A percentile compares a stretch with the other conserved stretches of the same genome.
phyloP scores from a whole-genome alignment of 2,329 filamentous ascomycete genomes.

The Colletotrichum godetiae region DNA sequence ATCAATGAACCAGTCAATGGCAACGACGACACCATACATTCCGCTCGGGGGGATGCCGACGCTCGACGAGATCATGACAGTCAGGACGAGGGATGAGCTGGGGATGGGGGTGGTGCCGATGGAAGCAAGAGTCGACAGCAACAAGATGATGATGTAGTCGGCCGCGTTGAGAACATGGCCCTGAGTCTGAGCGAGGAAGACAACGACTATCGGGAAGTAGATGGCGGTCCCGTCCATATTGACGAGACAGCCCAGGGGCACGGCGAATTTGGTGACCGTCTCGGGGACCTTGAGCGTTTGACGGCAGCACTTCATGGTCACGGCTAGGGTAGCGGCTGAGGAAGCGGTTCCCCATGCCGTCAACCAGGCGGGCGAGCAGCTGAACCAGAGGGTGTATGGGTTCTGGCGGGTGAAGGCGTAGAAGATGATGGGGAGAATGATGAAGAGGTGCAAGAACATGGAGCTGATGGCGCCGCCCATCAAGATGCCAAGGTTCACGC shows the following conservation, averaged over 20 bases:
- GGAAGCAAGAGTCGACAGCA: slow-evolving; percentile 62
- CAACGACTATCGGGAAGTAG: slow-evolving; percentile 64
- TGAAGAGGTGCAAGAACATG: slow-evolving; percentile 59
- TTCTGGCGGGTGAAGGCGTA: slow-evolving; percentile 55
- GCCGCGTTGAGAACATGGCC: slow-evolving; percentile 53
- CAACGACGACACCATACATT: slow-evolving; percentile 64
- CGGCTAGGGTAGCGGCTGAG: slow-evolving; percentile 62
- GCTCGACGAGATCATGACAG: slow-evolving; percentile 61
- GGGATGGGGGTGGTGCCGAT: slow-evolving; percentile 67
- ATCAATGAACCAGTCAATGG: slow-evolving; percentile 68
- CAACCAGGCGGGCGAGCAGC: slow-evolving; percentile 62
- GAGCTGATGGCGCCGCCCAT: slow-evolving; percentile 58
- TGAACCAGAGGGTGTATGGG: slow-evolving; percentile 60
- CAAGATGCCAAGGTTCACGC: slow-evolving; percentile 60
- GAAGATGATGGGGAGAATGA: slow-evolving; percentile 58
- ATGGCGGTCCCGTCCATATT: slow-evolving; percentile 68
- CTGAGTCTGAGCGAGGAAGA: slow-evolving; percentile 64
- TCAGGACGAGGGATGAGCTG: slow-evolving; percentile 61
- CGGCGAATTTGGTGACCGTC: slow-evolving; percentile 56
- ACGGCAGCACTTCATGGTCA: slow-evolving; percentile 56
- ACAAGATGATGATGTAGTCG: slow-evolving; percentile 60
- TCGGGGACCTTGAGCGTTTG: slow-evolving; percentile 52
- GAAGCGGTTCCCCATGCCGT: slow-evolving; percentile 66
- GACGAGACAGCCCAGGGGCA: slow-evolving; percentile 60
- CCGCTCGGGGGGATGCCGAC: slow-evolving; percentile 57